Evolutionary conservation across 345 rosid genomes (phyloP), one percentile per base, ranked within the genome.

Genomic region (Brassica rapa): DNA sequence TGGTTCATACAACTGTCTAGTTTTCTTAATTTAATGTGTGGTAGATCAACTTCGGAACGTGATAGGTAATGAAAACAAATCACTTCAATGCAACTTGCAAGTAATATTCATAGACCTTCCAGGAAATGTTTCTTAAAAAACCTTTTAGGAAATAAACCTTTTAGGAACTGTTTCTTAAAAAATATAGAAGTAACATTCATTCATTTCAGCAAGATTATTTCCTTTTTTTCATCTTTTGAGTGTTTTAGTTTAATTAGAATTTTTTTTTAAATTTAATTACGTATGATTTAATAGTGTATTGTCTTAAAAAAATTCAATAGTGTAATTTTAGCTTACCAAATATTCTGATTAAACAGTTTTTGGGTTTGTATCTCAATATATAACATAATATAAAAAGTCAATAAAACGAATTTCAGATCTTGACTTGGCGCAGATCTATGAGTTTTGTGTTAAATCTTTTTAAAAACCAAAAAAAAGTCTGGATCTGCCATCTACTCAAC

Each of bases 401-500:
- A 21, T 57, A 8, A 56, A 21, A 8, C 27, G 4, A 75, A 61
- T 0, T 1, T 10, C 57, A 77, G 75, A 77, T 77, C 80, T 30
- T 62, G 24, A 55, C 6, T 37, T 55, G 76, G 23, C 2, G 8
- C 57, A 72, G 81, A 78, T 78, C 68, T 55, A 70, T 8, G 9
- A 51, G 37, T 49, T 70, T 49, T 6, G 23, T 76, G 11, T 0
- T 0, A 59, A 64, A 0, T 8, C 3, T 8, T 9, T 11, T 41
- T 2, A 41, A 41, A 11, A 37, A 37, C 1, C 11, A 43, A 55
- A 55, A 55, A 15, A 19, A 15, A 8, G 10, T 24, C 15, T 24
- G 64, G 71, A 67, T 67, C 37, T 66, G 75, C 65, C 65, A 62
- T 61, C 70, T 77, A 51, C 56, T n/a, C 56, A 51, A 51, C 56